Evolutionary conservation across 768 basidiomycete genomes (phyloP), one percentile per base, ranked within the genome.

Genomic region (Phaffia tasmanica): DNA sequence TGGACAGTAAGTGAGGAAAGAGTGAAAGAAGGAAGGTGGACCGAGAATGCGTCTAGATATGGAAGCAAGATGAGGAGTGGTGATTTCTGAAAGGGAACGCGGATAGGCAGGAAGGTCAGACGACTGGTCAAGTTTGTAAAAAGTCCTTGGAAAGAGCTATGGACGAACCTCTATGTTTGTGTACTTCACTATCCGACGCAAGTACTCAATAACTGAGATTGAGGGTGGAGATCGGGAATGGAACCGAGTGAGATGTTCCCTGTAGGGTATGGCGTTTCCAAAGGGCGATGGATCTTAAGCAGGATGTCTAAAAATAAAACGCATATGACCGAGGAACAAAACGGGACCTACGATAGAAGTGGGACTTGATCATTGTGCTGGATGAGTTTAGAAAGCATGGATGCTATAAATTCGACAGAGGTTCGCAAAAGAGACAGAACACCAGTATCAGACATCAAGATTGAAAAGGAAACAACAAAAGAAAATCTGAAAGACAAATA

Each of bases 1-100:
- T 99, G 95, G 73, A 91, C 91, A 27, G 94, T 98, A 73, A 98
- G 84, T 48, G 92, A 94, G 48, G 90, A 89, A 70, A 99, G 83
- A 58, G 87, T 94, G 81, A 97, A 99, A 46, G 84, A 81, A 27
- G 90, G 88, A 72, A 84, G 82, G 71, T 89, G 84, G 55, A 85
- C 82, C 77, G 90, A 94, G 73, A 95, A 90, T 79, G 74, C 73
- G 70, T 77, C 77, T 51, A 77, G 75, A 68, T 77, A 77, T 3
- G 76, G 74, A 8, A 77, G 69, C 32, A 77, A 72, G 23, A 75
- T 75, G 8, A 77, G 71, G 3, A 77, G 73, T 1, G 77, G 76
- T 50, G 76, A 75, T 72, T 74, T 75, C 76, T 76, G 58, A 3
- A 54, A 54, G 35, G 83, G 71, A 85, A 88, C 50, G 85, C 82